Evolutionary conservation across 1,139 yeast species (phyloP).

Genomic region (Protomyces macrosporus): DNA sequence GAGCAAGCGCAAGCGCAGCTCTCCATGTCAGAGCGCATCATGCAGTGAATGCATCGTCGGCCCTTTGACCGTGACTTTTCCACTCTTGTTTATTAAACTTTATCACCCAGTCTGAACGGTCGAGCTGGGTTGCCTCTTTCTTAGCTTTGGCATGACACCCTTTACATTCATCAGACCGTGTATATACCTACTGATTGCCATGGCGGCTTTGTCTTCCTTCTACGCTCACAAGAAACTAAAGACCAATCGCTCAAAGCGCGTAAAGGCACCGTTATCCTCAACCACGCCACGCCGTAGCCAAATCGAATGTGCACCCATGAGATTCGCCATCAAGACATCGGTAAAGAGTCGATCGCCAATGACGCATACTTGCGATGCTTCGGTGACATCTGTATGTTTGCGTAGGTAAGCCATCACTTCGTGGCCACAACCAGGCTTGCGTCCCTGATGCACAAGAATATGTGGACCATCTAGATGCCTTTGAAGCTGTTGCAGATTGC

Average conservation of each 20-base stretch:
- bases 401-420: constrained; percentile 54
- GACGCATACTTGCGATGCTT: constrained; percentile 66
- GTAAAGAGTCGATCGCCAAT: constrained; percentile 89
- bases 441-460: constrained; percentile 34
- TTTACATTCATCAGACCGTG: no score
- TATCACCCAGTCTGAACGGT: no score
- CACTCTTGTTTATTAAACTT: no score
- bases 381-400: constrained; percentile 35
- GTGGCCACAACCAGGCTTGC: constrained; percentile 81
- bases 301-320: constrained; percentile 81
- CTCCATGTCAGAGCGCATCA: no score
- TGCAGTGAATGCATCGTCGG: no score
- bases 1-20: background rate
- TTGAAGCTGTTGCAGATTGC: background rate
- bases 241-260: constrained; percentile 7
- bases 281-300: constrained; percentile 67
- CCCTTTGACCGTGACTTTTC: no score
- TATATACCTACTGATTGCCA: no score
- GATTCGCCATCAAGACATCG: constrained; percentile 87
- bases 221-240: background rate
- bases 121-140: no score
- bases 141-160: no score
- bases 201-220: no score
- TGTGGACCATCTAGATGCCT: background rate
- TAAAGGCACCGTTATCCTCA: constrained; percentile 1